Evolutionary conservation across 2,329 filamentous ascomycete genomes (phyloP), one percentile per base, ranked within the genome.

Genomic region (Huntiella savannae): DNA sequence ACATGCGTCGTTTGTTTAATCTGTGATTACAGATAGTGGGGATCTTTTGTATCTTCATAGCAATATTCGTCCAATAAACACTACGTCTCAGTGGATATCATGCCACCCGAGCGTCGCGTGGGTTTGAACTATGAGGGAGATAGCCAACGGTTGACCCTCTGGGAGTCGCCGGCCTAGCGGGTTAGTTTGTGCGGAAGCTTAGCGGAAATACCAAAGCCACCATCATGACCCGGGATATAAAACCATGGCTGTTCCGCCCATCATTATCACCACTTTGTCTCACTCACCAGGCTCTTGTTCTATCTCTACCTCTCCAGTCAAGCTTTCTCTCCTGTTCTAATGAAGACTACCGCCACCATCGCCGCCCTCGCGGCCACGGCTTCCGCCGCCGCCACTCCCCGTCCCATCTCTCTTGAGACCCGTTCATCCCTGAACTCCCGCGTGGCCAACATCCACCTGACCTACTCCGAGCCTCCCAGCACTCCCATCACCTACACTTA

Each of bases 381-480:
- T 33, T 44, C 48, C 35, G 48, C 48, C 6, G 45, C 48, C 35
- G 45, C 40, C 41, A 43, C 44, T 11, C 40, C 41, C 41, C 33
- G 40, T 2, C 48, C 45, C 16, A 50, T 50, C 36, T 41, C 45
- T n/a, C 40, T 50, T n/a, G 48, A 50, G 33, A 50, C 48, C 22
- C 48, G 48, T 7, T 47, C 48, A 7, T 11, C 16, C 33, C 45
- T 50, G 5, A 41, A 47, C 40, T 47, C 48, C 11, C 48, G 48
- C 15, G 36, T 50, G 15, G 48, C 48, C 37, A 55, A 54, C 28
- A 43, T 56, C n/a, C 54, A 56, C 43, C 45, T 55, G 33, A 50
- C 47, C 36, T 49, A 50, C 22, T 40, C 48, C 4, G 45, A 51
- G 17, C 40, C 39, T 33, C 44, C 52, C 35, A 40, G 49, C 4